Percentiles rank a stretch among this genome's conserved stretches.
These are phyloP conservation scores for Tylopilus subfusipes DNA, from an alignment of 768 basidiomycete genomes.

Conservation along the genomic window DNA sequence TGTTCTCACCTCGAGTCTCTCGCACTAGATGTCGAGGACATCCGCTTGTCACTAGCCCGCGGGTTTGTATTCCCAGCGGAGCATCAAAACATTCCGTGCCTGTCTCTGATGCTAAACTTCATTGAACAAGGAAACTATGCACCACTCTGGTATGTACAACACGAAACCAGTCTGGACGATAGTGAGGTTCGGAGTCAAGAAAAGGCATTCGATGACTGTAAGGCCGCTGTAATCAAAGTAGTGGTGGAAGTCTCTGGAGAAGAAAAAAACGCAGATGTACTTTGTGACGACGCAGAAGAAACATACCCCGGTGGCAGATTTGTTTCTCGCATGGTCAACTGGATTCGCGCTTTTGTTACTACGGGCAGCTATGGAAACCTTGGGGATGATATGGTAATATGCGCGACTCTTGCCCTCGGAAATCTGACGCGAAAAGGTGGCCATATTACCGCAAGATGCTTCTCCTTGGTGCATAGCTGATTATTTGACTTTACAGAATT, in stretches of 20 bases:
- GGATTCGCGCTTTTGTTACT: constrained; percentile 62
- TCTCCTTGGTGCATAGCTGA: constrained; percentile 5
- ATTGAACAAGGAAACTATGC: constrained; percentile 71
- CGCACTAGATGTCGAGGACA: constrained; percentile 72
- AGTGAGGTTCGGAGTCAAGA: constrained; percentile 57
- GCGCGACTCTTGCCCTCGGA: constrained; percentile 77
- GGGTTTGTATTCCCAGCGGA: constrained; percentile 57
- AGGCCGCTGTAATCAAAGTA: constrained; percentile 80
- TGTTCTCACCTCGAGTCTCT: constrained; percentile 77
- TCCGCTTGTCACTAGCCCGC: constrained; percentile 68
- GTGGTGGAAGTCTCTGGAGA: constrained; percentile 85
- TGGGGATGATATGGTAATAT: constrained; percentile 78
- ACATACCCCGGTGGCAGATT: constrained; percentile 64
- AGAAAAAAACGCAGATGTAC: constrained; percentile 68
- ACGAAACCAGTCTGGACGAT: constrained; percentile 31
- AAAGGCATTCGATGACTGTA: constrained; percentile 76
- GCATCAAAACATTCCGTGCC: constrained; percentile 53
- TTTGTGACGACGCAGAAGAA: constrained; percentile 67
- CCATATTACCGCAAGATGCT: background rate
- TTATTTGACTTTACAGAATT: constrained; percentile 40
- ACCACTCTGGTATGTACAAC: constrained; percentile 53
- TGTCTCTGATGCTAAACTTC: constrained; percentile 65
- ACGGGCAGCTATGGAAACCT: constrained; percentile 30
- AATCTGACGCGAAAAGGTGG: constrained; percentile 77
- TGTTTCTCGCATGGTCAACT: constrained; percentile 67